Evolutionary conservation across 495 filamentous ascomycete species (phyloP).

Genomic region (Hypomontagnella monticulosa): DNA sequence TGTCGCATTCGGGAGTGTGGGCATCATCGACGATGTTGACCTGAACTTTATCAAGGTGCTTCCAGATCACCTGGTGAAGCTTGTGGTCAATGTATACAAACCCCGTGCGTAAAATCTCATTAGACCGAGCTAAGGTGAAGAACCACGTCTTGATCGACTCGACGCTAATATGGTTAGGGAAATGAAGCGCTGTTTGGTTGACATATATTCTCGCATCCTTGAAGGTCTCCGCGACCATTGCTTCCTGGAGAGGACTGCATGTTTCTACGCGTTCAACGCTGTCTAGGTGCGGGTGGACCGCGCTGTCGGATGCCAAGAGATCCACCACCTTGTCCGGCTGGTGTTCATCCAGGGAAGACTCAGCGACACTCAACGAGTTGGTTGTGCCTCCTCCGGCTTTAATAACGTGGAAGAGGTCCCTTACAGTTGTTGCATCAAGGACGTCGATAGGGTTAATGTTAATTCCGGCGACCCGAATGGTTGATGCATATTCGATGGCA

Average conservation of each 20-base stretch:
- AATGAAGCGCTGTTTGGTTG: constrained; percentile 74
- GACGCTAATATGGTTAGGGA: constrained; percentile 47
- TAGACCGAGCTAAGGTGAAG: constrained; percentile 56
- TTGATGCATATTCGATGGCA: constrained; percentile 72
- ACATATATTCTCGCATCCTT: constrained; percentile 68
- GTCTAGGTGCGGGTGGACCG: constrained; percentile 24
- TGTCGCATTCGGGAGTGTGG: constrained; percentile 6
- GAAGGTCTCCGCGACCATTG: constrained; percentile 79
- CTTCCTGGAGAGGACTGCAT: constrained; percentile 75
- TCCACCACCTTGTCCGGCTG: background rate
- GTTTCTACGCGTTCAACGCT: constrained; percentile 63
- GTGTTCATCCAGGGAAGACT: background rate
- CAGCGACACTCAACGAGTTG: background rate
- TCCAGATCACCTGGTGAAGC: constrained; percentile 73
- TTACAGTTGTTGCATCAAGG: constrained; percentile 60
- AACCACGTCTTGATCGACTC: constrained; percentile 58
- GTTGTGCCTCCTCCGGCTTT: background rate
- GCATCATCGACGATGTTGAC: constrained; percentile 52
- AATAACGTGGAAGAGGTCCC: constrained; percentile 27
- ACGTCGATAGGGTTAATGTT: constrained; percentile 64
- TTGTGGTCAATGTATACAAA: constrained; percentile 64
- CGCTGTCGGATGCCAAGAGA: constrained; percentile 33
- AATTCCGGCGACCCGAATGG: constrained; percentile 63
- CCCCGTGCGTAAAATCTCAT: constrained; percentile 75
- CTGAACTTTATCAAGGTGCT: constrained; percentile 51